These are phyloP conservation scores for Pontederia crassipes DNA, from an alignment of 176 grass and related monocot species.

Conservation along the genomic window DNA sequence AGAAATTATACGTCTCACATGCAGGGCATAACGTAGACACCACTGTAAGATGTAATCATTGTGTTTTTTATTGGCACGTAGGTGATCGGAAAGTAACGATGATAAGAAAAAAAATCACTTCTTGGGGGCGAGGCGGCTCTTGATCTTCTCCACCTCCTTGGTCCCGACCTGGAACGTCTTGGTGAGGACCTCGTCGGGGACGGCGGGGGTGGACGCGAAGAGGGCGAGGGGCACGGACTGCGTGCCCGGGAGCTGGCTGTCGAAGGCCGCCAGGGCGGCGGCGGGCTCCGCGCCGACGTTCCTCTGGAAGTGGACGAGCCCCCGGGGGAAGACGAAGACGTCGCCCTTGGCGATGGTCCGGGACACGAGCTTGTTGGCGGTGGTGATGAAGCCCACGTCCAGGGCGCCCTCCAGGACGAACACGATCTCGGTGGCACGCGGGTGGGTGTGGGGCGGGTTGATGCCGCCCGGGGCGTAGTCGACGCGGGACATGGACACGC, in stretches of 20 bases:
- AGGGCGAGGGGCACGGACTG: constrained; percentile 48
- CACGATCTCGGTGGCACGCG: constrained; percentile 66
- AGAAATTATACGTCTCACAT: too few relatives aligned
- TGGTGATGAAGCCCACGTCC: constrained; percentile 80
- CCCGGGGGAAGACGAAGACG: constrained; percentile 56
- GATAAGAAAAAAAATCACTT: background rate
- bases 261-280: constrained; percentile 54
- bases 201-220: constrained; percentile 32
- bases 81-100: too few relatives aligned
- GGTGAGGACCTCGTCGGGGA: constrained; percentile 43
- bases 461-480: constrained; percentile 48
- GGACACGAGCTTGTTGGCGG: constrained; percentile 42
- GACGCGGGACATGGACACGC: constrained; percentile 62
- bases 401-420: constrained; percentile 55
- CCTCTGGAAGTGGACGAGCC: constrained; percentile 80
- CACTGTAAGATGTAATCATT: too few relatives aligned
- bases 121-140: constrained; percentile 45
- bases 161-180: constrained; percentile 49
- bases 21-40: too few relatives aligned
- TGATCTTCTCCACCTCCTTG: constrained; percentile 29
- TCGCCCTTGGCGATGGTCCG: constrained; percentile 42
- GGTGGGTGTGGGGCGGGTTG: constrained; percentile 79
- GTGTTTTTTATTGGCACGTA: too few relatives aligned
- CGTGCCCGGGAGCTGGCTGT: constrained; percentile 74
- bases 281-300: constrained; percentile 28